Base-by-base conservation (phyloP, 306 rosid genomes). In the Spatholobus suberectus region DNA sequence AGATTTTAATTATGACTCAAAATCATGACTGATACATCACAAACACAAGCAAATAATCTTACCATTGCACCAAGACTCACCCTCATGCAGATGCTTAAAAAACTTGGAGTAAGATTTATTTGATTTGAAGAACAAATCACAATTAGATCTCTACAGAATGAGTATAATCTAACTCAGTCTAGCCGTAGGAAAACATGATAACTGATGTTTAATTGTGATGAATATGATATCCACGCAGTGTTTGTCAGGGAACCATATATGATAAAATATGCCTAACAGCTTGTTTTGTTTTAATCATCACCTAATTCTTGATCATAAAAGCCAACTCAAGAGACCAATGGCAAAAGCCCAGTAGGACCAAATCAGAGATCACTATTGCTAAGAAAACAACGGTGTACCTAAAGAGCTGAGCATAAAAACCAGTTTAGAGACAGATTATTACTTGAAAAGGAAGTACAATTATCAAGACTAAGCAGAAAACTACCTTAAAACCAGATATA, bases 401-500 rank as follows among this genome's bases (percentile, higher is more conserved):
- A 26, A 24, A 24, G 47, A 40, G 51, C 43, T 55, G 57, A 73
- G 46, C 37, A 35, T 23, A 23, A 52, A 51, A 72, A 29, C 24
- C 69, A 49, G 55, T 18, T 74, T 5, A 47, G 24, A 37, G 75
- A 85, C 17, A 57, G 76, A 49, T 41, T 51, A 32, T 11, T 59
- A 69, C 43, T 59, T 20, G 17, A 32, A 70, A 70, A 77, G 55
- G 57, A 70, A 79, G 38, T 34, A 15, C 43, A 63, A 29, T 18
- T 55, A 73, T 8, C 63, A 58, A 70, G 73, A 58, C 27, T 41
- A 77, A 20, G 75, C 34, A 15, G 26, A 74, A 70, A 75, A 67
- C 80, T 47, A 92, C 99, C 94, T 93, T 93, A 72, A 95, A 84
- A 81, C 92, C 91, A 70, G 92, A 90, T 79, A 95, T 72, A 69